Conservation (phyloP, 139 green algal genomes). For the Chlamydomonas sp. region DNA sequence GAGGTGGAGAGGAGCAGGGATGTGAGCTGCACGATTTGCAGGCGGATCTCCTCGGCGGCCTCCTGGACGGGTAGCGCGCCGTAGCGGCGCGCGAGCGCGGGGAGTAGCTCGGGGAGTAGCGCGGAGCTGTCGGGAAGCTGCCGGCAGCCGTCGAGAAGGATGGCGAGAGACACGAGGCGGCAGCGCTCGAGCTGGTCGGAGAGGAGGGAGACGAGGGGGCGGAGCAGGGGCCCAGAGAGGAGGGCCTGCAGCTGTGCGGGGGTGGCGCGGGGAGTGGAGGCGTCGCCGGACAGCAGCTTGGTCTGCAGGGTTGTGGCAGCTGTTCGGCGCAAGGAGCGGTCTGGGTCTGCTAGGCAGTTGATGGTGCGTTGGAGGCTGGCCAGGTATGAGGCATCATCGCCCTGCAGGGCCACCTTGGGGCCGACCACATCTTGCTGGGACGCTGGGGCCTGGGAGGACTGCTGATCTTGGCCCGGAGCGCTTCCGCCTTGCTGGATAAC, state of each 20-base stretch:
- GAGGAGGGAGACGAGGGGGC: constrained; percentile 62
- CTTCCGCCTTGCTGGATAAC: background rate
- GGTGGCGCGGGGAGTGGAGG: constrained; percentile 16
- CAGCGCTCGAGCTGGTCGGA: constrained; percentile 68
- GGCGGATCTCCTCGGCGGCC: constrained; percentile 69
- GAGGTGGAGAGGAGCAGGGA: constrained; percentile 16
- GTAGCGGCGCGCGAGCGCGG: constrained; percentile 63
- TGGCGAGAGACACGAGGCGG: constrained; percentile 41
- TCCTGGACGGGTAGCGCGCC: constrained; percentile 69
- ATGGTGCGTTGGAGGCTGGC: constrained; percentile 69
- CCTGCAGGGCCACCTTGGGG: background rate
- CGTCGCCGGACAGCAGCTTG: constrained; percentile 49
- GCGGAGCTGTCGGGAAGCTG: constrained; percentile 46
- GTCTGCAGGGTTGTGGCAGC: constrained; percentile 49
- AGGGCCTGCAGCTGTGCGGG: constrained; percentile 56
- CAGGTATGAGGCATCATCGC: constrained; percentile 35
- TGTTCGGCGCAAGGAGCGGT: constrained; percentile 57
- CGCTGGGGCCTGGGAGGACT: background rate
- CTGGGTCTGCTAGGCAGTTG: constrained; percentile 82
- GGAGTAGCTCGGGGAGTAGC: constrained; percentile 65
- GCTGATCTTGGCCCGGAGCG: background rate
- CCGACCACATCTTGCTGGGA: no score
- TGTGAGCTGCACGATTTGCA: constrained; percentile 44
- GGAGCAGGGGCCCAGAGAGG: constrained; percentile 63
- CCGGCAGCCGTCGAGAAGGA: constrained; percentile 48